phyloP scores from a whole-genome alignment of 306 rosid species.

The Luffa acutangula region DNA sequence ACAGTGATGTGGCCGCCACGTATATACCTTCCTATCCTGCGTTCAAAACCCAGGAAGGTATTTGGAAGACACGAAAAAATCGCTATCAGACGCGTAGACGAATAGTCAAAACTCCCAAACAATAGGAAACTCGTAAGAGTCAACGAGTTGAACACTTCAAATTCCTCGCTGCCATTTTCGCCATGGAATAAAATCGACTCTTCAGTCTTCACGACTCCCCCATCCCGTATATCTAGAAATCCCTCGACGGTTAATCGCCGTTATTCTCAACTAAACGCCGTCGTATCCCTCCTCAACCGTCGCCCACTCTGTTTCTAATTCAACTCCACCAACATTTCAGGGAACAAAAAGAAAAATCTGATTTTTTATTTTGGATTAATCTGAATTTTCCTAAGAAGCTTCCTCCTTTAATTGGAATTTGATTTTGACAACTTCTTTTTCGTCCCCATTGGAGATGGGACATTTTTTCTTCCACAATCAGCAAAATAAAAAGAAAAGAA shows the following conservation, averaged over 20 bases:
- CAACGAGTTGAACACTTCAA: neutral
- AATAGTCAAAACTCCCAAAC: neutral
- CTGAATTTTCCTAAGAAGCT: neutral
- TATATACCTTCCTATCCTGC: no score
- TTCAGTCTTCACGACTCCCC: no score
- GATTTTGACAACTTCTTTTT: neutral
- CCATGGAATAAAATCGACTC: neutral
- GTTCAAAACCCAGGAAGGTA: neutral
- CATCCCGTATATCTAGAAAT: neutral
- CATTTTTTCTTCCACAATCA: neutral
- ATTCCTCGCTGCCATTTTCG: neutral
- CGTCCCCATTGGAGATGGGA: neutral
- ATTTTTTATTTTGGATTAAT: neutral
- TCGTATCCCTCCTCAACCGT: neutral
- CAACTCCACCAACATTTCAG: neutral
- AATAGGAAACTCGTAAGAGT: neutral
- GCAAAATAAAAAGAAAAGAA: neutral
- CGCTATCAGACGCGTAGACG: neutral
- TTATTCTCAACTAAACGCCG: neutral
- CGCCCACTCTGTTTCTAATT: neutral
- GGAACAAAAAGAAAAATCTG: neutral
- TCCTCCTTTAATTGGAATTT: neutral
- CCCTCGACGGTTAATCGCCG: slow-evolving; percentile 1
- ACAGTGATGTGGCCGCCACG: no score
- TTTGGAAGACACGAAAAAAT: neutral